Evolutionary conservation across 2,329 filamentous ascomycete genomes (phyloP).

Genomic region (Diaporthe citriasiana): DNA sequence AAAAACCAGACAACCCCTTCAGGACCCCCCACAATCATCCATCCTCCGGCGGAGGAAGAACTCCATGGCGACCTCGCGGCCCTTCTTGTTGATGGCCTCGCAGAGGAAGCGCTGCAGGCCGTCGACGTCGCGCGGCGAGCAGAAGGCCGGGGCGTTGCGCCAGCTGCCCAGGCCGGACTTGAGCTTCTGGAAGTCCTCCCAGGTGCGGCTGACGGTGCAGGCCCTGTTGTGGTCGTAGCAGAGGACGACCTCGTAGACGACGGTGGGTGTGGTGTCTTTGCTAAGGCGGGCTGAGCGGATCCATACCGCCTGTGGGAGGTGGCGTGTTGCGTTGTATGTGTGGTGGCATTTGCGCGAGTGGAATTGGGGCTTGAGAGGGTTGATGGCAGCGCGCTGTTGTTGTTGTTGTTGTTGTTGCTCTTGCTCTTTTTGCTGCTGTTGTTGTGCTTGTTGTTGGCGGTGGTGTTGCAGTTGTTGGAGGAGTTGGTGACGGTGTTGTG

Average conservation of each 20-base stretch:
- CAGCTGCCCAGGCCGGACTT: constrained; percentile 38
- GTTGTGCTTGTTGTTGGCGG: neutral
- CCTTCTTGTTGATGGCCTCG: constrained; percentile 43
- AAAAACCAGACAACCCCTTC: neutral
- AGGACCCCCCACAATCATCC: constrained; percentile 47
- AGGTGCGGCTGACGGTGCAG: constrained; percentile 49
- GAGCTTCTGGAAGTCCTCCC: constrained; percentile 48
- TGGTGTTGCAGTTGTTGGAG: constrained; percentile 16
- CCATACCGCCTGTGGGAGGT: constrained; percentile 46
- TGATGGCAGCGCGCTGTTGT: neutral
- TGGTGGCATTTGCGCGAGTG: constrained; percentile 51
- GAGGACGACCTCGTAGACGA: constrained; percentile 48
- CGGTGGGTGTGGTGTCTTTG: constrained; percentile 34
- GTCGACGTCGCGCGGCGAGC: constrained; percentile 41
- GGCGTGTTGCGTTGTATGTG: constrained; percentile 48
- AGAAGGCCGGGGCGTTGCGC: constrained; percentile 29
- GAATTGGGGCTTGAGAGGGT: constrained; percentile 47
- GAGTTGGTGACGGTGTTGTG: constrained; percentile 8
- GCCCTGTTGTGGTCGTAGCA: constrained; percentile 51
- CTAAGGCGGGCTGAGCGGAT: constrained; percentile 43
- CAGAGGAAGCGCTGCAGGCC: constrained; percentile 44
- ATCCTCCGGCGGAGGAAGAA: constrained; percentile 50
- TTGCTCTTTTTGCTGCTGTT: neutral
- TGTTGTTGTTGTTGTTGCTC: constrained; percentile 1
- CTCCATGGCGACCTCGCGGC: constrained; percentile 44